Evolutionary conservation across 1,284 basidiomycete species (phyloP), one percentile per base, ranked within the genome.

Genomic region (Cutaneotrichosporon curvatum): DNA sequence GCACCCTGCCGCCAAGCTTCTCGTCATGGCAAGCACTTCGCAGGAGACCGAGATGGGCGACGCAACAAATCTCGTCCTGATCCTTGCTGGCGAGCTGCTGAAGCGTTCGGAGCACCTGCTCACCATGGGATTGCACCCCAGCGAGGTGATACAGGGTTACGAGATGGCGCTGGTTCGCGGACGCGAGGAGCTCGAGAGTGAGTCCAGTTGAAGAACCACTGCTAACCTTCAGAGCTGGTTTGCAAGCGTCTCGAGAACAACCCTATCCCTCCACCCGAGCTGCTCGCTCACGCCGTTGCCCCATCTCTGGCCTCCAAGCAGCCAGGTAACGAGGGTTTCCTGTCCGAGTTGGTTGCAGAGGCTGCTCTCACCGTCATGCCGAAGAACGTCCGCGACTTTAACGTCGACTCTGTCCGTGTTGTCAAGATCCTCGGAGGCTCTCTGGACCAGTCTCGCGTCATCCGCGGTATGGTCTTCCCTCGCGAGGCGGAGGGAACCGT

Each of bases 1-100:
- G 22, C 95, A 98, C 71, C 95, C 95, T 0, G 94, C 94, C 5
- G 95, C 91, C 23, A 98, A 97, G 72, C 77, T 98, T 10, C 76
- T 99, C 12, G 94, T 98, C 25, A 95, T 97, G 88, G 91, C 92
- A 16, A 89, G 87, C 34, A 90, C 96, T 65, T 87, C 94, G 28
- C 95, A 99, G 70, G 94, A 97, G 72, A 72, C 83, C 1, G 95
- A 98, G 87, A 94, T 97, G 87, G 95, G 94, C 48, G 95, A 98
- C 74, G 82, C 87, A 43, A 97, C 94, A 46, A 97, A 97, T 72
- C 80, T 87, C 63, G 92, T 98, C 37, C 75, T 98, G 64, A 98
- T 98, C 66, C 77, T 98, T 40, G 91, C 88, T 6, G 95, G 95
- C 48, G 94, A 98, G 73, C 78, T 98, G 43, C 77, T 98, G 59